A percentile compares a stretch with the other conserved stretches of the same genome.
Evolutionary conservation across 805 yeast genomes (phyloP).

Genomic region (Kuraishia hungarica): DNA sequence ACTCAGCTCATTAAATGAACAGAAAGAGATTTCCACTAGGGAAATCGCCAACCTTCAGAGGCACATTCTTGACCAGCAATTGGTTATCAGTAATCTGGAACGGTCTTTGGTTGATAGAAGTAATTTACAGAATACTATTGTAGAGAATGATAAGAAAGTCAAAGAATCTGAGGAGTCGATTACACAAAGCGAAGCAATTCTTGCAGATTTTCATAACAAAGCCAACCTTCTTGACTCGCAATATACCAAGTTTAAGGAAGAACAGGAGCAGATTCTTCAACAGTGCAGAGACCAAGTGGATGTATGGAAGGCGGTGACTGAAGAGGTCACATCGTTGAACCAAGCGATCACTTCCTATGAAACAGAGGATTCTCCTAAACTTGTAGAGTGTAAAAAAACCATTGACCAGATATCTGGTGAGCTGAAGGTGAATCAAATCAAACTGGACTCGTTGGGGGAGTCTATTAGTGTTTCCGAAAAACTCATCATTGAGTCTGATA

Average conservation of each 20-base stretch:
- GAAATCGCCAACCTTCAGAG: slow-evolving; percentile 39
- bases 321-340: not conserved
- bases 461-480: slow-evolving; percentile 22
- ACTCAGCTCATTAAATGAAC: slow-evolving; percentile 24
- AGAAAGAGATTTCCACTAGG: slow-evolving; percentile 34
- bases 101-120: slow-evolving; percentile 38
- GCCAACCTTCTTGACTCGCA: slow-evolving; percentile 11
- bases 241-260: slow-evolving; percentile 11
- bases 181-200: slow-evolving; percentile 10
- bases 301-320: not conserved
- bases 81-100: slow-evolving; percentile 46
- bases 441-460: slow-evolving; percentile 13
- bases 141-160: slow-evolving; percentile 24
- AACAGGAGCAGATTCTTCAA: slow-evolving; percentile 6
- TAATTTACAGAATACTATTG: slow-evolving; percentile 28
- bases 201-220: slow-evolving; percentile 2
- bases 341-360: not conserved
- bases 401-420: slow-evolving; percentile 8
- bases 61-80: slow-evolving; percentile 41
- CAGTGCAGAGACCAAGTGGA: not conserved
- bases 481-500: slow-evolving; percentile 45
- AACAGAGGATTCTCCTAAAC: not conserved
- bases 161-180: slow-evolving; percentile 10
- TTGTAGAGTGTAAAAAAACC: slow-evolving; percentile 9
- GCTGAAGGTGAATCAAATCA: slow-evolving; percentile 19